A percentile compares a stretch with the other conserved stretches of the same genome.
Conservation (phyloP, 331 rosid species). For the Pyracantha coccinea region DNA sequence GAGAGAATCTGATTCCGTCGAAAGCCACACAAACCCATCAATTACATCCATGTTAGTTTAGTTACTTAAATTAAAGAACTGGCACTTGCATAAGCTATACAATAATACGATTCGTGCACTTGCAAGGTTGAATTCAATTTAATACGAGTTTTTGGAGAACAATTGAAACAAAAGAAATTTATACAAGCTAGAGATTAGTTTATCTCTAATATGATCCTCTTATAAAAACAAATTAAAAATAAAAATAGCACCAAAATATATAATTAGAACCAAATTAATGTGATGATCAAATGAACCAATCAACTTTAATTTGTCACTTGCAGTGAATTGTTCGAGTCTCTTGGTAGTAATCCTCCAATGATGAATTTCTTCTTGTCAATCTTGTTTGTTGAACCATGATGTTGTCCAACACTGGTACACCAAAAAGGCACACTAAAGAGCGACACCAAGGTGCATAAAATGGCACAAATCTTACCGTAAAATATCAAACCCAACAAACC, state of each 20-base stretch:
- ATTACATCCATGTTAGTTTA: too few species aligned
- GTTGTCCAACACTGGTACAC: not conserved
- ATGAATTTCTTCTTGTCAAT: constrained; percentile 10
- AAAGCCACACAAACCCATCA: too few species aligned
- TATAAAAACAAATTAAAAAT: too few species aligned
- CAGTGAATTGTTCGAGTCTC: not conserved
- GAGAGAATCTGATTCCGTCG: too few species aligned
- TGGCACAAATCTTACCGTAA: constrained; percentile 40
- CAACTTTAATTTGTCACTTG: not conserved
- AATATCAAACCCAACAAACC: constrained; percentile 31
- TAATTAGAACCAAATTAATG: not conserved
- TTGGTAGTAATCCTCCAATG: constrained; percentile 19
- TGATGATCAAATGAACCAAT: not conserved
- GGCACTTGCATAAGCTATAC: too few species aligned
- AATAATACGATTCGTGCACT: too few species aligned
- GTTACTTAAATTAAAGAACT: too few species aligned
- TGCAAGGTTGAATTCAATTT: too few species aligned
- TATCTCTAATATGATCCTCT: too few species aligned
- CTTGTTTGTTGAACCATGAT: not conserved
- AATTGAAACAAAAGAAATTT: too few species aligned
- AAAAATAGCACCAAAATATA: not conserved
- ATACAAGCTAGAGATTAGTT: too few species aligned
- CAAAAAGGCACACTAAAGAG: constrained; percentile 19
- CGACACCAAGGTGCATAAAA: constrained; percentile 39
- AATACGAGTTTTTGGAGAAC: too few species aligned